Base-by-base conservation (phyloP, 192 early-diverging fungal species). In the Rhizophagus clarus region DNA sequence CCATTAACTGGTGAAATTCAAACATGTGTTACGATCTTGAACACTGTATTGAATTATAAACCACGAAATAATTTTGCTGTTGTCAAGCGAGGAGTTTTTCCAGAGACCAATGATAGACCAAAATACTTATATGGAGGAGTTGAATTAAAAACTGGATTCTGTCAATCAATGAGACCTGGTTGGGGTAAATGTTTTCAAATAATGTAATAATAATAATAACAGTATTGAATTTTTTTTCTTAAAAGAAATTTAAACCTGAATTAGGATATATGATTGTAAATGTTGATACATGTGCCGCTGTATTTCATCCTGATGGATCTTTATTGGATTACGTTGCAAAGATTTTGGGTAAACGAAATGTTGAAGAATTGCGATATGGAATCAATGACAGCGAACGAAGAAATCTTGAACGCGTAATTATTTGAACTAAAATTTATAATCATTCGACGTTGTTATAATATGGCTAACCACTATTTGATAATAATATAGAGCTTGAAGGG, bases 401-500 rank as follows among this genome's bases (percentile, higher is more conserved):
- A 12, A 22, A 32, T 17, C 28, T 76, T 10, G 74, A 76, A 76
- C 26, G 32, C 12, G 74, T 76, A 60, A 60, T 11, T 51, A 0
- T 42, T 56, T 12, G 0, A 45, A 12, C 11, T 3, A 12, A 45
- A 45, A 8, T 45, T 45, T 45, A 45, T 45, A 11, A 12, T 45
- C 10, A 45, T 45, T 45, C 11, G 1, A 45, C 42, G 42, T 45
- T 45, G 2, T 45, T 45, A 45, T 45, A 42, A 42, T 11, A 12
- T 11, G 42, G 2, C 11, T 45, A 45, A 45, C 11, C 42, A 45
- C 11, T 45, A 45, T 12, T 45, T 45, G 11, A 28, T 47, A 20
- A 28, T 72, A 4, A 34, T 24, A 24, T 24, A 88, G 73, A 29
- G 73, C 14, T 51, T 94, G 32, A 86, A 87, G 37, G 86, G 87